Conservation (phyloP, 176 grass and related monocot genomes). For the Lolium multiflorum region DNA sequence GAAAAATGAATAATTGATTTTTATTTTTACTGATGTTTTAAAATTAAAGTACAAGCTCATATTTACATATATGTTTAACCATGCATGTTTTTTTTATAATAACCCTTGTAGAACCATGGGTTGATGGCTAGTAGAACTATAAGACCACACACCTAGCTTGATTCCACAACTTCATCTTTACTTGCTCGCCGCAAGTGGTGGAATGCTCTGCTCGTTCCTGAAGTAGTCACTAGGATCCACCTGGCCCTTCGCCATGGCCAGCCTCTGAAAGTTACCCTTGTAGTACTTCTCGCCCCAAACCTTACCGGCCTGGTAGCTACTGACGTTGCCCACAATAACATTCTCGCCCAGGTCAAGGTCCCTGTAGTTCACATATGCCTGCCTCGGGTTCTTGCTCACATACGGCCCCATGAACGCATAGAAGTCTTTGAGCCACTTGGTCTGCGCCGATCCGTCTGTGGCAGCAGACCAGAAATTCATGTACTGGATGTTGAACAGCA, state of each 20-base stretch:
- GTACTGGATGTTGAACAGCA: conserved; percentile 65
- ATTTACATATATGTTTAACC: no score
- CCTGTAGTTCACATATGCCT: conserved; percentile 64
- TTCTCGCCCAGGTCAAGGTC: conserved; percentile 64
- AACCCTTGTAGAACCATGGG: no score
- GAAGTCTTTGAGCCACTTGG: conserved; percentile 41
- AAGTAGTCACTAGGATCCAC: conserved; percentile 56
- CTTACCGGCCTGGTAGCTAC: conserved; percentile 44
- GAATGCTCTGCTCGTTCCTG: conserved; percentile 69
- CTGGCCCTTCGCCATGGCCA: conserved; percentile 34
- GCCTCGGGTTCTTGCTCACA: conserved; percentile 53
- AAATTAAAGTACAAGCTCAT: no score
- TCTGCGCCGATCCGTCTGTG: not conserved
- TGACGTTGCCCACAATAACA: conserved; percentile 34
- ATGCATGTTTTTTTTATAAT: no score
- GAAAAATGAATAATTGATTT: no score
- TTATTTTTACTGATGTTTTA: no score
- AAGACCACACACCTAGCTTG: not conserved
- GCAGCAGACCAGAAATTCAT: conserved; percentile 36
- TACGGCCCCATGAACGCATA: conserved; percentile 53
- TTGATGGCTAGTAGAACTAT: no score
- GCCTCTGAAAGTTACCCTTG: conserved; percentile 40
- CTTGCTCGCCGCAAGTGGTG: conserved; percentile 28
- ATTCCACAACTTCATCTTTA: not conserved
- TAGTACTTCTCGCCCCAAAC: conserved; percentile 51